Base-by-base conservation (phyloP, 208 protist species). In the Vickermania spadyakhi region DNA sequence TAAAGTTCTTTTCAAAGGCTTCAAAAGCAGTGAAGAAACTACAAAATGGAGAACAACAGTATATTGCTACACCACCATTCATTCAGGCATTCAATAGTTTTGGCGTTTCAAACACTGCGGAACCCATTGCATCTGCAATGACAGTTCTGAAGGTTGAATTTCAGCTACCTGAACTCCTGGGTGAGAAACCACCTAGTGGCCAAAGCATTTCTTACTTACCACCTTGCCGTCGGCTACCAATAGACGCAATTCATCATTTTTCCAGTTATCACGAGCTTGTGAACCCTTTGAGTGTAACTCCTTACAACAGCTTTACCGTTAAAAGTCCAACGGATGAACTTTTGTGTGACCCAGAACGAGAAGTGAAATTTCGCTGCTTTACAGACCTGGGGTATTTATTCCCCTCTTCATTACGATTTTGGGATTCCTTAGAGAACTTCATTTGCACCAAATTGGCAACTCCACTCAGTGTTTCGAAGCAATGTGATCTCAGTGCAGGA, bases 221-320 rank as follows among this genome's bases (percentile, higher is more conserved):
- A 18, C 23, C 66, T 0, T 84, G 78, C 52, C 76, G 72, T 7
- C 60, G 50, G 28, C 59, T 92, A 1, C 71, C 81, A 3, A 52
- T 92, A 28, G 85, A 92, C 60, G 67, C 77, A 1, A 68, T 89
- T 14, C 79, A 92, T 62, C 66, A 83, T 27, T 92, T 92, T 70
- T 60, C 54, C 4, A 68, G 57, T n/a, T 92, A 92, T 58, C 76
- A 87, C 53, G 11, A 18, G 7, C 18, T 45, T 7, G 11, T 45
- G 36, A 45, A 45, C 18, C 18, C 36, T n/a, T 18, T 45, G 7
- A 7, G 18, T 18, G 18, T 7, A n/a, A 45, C 11, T 45, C 36
- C 36, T 45, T 45, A 45, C 36, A 45, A 7, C 11, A 45, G 11
- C 36, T 45, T 45, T 18, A 45, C 18, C 7, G 36, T 45, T 18